These are phyloP conservation scores for Nemania sp. DNA, from an alignment of 2,329 filamentous ascomycete genomes.

Conservation along the genomic window DNA sequence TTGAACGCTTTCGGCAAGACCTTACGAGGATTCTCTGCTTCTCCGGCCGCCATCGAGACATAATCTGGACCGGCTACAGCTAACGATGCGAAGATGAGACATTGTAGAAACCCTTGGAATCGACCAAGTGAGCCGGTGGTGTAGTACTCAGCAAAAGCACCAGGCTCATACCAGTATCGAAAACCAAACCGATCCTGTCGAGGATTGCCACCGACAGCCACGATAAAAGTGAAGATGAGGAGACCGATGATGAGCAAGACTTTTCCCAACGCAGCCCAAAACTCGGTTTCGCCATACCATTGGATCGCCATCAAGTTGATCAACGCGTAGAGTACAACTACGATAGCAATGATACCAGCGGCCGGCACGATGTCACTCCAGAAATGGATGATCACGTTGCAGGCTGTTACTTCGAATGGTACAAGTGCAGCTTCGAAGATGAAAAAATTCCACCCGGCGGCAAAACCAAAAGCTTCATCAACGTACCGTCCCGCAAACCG, in stretches of 20 bases:
- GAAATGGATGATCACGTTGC: constrained; percentile 65
- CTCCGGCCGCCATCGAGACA: constrained; percentile 66
- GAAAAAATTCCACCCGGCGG: constrained; percentile 76
- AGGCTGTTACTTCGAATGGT: constrained; percentile 69
- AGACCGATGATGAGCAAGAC: constrained; percentile 73
- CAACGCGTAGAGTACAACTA: constrained; percentile 55
- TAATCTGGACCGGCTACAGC: constrained; percentile 66
- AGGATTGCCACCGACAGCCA: constrained; percentile 83
- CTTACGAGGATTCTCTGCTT: constrained; percentile 70
- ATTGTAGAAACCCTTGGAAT: constrained; percentile 77
- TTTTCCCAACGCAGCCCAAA: constrained; percentile 73
- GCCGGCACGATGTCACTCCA: constrained; percentile 66
- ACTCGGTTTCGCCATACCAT: constrained; percentile 79
- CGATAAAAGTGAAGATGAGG: constrained; percentile 77
- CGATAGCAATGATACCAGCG: constrained; percentile 64
- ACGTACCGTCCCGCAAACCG: constrained; percentile 76
- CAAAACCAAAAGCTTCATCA: constrained; percentile 75
- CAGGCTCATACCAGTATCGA: constrained; percentile 68
- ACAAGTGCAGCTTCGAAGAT: constrained; percentile 70
- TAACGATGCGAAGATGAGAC: constrained; percentile 72
- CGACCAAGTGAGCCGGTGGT: constrained; percentile 68
- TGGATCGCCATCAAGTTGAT: constrained; percentile 76
- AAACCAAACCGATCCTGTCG: constrained; percentile 74
- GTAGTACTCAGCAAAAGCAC: constrained; percentile 71
- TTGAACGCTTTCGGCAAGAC: constrained; percentile 77